These are phyloP conservation scores for Pythium monospermum DNA, from an alignment of 352 stramenopile species.

Conservation along the genomic window DNA sequence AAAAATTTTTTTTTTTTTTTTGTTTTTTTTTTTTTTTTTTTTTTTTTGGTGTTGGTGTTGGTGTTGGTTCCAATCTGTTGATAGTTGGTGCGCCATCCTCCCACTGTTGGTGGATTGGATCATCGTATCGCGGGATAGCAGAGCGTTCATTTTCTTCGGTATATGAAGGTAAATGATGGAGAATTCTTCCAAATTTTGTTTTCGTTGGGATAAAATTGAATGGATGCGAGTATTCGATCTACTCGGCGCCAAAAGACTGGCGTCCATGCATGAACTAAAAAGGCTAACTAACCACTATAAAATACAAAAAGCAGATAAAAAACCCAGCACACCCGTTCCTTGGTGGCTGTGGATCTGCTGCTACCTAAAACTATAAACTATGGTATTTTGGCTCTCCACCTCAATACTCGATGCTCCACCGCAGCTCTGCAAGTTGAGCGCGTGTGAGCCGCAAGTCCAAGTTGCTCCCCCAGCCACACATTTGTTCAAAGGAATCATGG, in stretches of 20 bases:
- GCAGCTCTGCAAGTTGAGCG: constrained; percentile 69
- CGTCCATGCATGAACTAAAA: neutral
- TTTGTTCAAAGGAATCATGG: constrained; percentile 82
- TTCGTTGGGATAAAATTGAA: no score
- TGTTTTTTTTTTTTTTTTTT: no score
- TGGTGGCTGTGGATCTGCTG: neutral
- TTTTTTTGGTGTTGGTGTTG: constrained; percentile 1
- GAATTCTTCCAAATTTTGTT: no score
- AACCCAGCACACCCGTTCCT: no score
- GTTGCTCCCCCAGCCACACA: constrained; percentile 72
- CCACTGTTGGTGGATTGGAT: no score
- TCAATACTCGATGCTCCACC: constrained; percentile 23
- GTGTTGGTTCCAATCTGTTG: no score
- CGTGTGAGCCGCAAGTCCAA: constrained; percentile 74
- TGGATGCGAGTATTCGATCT: constrained; percentile 19
- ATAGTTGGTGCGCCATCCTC: no score
- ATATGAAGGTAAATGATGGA: no score
- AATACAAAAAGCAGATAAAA: constrained; percentile 19
- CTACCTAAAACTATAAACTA: constrained; percentile 23
- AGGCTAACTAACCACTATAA: constrained; percentile 11
- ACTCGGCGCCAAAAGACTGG: neutral
- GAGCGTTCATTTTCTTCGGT: no score
- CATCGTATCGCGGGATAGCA: no score
- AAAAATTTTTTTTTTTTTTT: no score
- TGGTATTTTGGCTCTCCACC: neutral